Evolutionary conservation across 2,329 filamentous ascomycete genomes (phyloP).

Genomic region (Claviceps capensis): DNA sequence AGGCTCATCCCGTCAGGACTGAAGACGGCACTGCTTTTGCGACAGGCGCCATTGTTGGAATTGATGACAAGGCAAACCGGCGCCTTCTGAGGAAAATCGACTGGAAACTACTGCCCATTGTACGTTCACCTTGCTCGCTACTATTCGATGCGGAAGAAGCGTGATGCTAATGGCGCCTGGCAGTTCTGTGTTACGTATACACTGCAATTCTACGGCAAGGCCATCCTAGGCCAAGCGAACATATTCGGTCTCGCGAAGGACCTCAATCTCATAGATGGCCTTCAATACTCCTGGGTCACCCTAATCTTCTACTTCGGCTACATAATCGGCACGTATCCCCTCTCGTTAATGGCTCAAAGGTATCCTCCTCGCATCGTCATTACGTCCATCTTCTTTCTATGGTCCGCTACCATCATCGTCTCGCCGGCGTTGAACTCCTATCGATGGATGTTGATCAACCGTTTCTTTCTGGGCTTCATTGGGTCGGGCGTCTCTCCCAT

Average conservation of each 20-base stretch:
- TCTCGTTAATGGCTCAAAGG: conserved; percentile 16
- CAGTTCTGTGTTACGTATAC: conserved; percentile 18
- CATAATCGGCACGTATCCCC: conserved; percentile 17
- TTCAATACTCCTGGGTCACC: conserved; percentile 18
- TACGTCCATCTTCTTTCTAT: conserved; percentile 16
- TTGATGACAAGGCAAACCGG: not conserved
- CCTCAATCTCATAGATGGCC: conserved; percentile 13
- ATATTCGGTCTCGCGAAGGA: conserved; percentile 18
- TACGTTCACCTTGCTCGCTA: conserved; percentile 1
- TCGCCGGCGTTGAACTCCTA: conserved; percentile 9
- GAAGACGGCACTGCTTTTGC: not conserved
- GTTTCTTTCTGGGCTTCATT: conserved; percentile 24
- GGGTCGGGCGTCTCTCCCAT: conserved; percentile 20
- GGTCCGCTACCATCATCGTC: conserved; percentile 17
- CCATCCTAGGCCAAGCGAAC: conserved; percentile 12
- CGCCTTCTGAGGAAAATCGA: conserved; percentile 7
- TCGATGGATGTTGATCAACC: conserved; percentile 17
- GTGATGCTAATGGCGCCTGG: not conserved
- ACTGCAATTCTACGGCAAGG: conserved; percentile 17
- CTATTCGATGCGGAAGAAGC: not conserved
- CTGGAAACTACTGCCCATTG: conserved; percentile 13
- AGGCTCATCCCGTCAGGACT: not conserved
- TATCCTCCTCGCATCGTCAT: conserved; percentile 17
- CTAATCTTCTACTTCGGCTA: conserved; percentile 22
- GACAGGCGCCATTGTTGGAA: not conserved